A percentile compares a stretch with the other conserved stretches of the same genome.
Evolutionary conservation across 305 asterid genomes (phyloP).

Genomic region (Nicotiana rustica): DNA sequence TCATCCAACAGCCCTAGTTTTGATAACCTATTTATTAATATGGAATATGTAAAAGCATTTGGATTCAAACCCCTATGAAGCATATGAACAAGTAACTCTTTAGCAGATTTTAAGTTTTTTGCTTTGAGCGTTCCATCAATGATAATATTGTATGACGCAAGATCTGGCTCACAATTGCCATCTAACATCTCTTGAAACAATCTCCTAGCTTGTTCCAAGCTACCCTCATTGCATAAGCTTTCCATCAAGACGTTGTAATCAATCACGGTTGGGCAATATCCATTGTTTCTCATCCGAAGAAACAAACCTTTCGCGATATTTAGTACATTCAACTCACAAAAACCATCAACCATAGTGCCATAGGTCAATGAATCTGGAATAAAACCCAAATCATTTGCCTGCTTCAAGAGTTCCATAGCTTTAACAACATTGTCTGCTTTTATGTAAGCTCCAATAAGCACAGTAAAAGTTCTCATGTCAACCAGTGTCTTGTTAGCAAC

Average conservation of each 20-base stretch:
- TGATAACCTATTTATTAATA: conserved; percentile 63
- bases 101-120: conserved; percentile 57
- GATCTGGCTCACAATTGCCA: conserved; percentile 54
- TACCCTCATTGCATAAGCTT: conserved; percentile 66
- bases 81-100: conserved; percentile 57
- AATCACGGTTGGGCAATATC: conserved; percentile 50
- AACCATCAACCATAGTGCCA: conserved; percentile 56
- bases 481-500: conserved; percentile 42
- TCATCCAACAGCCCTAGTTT: conserved; percentile 63
- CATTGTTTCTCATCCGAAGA: conserved; percentile 50
- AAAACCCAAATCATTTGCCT: conserved; percentile 50
- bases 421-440: conserved; percentile 55
- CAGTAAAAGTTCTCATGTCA: conserved; percentile 48
- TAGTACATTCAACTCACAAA: conserved; percentile 54
- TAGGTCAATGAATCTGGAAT: conserved; percentile 54
- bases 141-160: conserved; percentile 64
- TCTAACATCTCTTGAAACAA: conserved; percentile 60
- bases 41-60: conserved; percentile 58
- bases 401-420: conserved; percentile 60
- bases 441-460: conserved; percentile 63
- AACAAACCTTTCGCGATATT: conserved; percentile 75
- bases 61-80: conserved; percentile 56
- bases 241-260: conserved; percentile 68
- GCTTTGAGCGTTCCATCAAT: conserved; percentile 58
- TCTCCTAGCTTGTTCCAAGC: conserved; percentile 64